These are phyloP conservation scores for Ceratocystis diversiconidia DNA, from an alignment of 2,329 filamentous ascomycete species.

Conservation along the genomic window DNA sequence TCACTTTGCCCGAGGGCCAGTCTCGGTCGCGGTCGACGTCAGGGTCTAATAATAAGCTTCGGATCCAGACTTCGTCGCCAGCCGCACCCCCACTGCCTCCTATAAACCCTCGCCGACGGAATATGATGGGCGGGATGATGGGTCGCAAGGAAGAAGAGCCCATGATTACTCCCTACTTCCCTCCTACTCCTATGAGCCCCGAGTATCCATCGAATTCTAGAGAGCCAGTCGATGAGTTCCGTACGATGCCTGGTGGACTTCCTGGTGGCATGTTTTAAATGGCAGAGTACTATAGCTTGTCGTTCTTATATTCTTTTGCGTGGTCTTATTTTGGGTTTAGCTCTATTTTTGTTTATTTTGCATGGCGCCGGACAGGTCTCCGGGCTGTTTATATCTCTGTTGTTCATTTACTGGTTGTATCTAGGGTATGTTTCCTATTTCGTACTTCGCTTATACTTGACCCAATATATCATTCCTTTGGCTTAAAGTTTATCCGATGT, in stretches of 20 bases:
- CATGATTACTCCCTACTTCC: conserved; percentile 12
- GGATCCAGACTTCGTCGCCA: conserved; percentile 26
- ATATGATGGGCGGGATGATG: conserved; percentile 26
- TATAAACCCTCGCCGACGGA: conserved; percentile 43
- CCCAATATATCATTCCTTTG: neutral
- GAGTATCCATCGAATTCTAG: neutral
- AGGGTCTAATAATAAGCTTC: conserved; percentile 28
- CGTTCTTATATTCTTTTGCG: neutral
- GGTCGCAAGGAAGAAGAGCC: conserved; percentile 14
- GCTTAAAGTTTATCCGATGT: neutral
- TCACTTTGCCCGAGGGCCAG: conserved; percentile 27
- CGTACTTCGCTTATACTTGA: neutral
- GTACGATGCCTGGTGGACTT: conserved; percentile 12
- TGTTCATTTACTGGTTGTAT: conserved; percentile 4
- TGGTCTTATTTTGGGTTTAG: neutral
- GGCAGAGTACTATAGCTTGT: neutral
- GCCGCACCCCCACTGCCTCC: conserved; percentile 41
- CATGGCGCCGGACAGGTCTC: conserved; percentile 8
- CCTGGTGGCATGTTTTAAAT: conserved; percentile 15
- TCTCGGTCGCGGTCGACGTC: conserved; percentile 27
- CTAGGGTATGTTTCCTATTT: neutral
- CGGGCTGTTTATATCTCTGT: conserved; percentile 4
- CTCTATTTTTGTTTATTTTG: conserved; percentile 3
- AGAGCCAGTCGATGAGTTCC: conserved; percentile 8
- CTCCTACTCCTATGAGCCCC: conserved; percentile 12